Conservation (phyloP, 352 stramenopile species). For the Phytophthora sansomeana region DNA sequence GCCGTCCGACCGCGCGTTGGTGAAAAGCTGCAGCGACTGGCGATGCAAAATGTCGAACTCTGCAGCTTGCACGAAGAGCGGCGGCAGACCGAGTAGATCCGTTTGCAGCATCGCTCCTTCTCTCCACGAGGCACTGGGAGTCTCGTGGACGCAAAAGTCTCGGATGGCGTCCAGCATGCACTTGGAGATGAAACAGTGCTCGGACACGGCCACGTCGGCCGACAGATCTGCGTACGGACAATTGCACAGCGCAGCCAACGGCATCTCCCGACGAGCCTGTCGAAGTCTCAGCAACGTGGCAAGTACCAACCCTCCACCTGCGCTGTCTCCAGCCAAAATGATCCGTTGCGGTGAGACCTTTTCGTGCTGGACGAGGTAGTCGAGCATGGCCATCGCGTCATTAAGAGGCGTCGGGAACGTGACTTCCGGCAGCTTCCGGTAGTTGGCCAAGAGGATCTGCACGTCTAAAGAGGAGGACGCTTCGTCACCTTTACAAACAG, state of each 20-base stretch:
- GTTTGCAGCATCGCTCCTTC: slow-evolving; percentile 49
- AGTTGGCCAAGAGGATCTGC: slow-evolving; percentile 72
- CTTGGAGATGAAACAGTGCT: slow-evolving; percentile 61
- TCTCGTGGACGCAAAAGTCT: slow-evolving; percentile 36
- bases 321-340: slow-evolving; percentile 62
- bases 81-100: slow-evolving; percentile 52
- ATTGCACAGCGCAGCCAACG: slow-evolving; percentile 46
- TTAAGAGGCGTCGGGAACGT: slow-evolving; percentile 53
- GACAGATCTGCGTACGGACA: slow-evolving; percentile 63
- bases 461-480: slow-evolving; percentile 39
- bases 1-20: slow-evolving; percentile 40
- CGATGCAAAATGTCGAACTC: slow-evolving; percentile 61
- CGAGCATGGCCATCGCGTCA: slow-evolving; percentile 56
- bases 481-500: neutral
- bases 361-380: slow-evolving; percentile 46
- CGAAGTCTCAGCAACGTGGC: slow-evolving; percentile 53
- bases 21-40: slow-evolving; percentile 45
- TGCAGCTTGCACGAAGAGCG: slow-evolving; percentile 52
- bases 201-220: slow-evolving; percentile 34
- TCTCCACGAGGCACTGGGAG: slow-evolving; percentile 30
- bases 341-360: slow-evolving; percentile 40
- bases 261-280: slow-evolving; percentile 26
- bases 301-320: slow-evolving; percentile 55
- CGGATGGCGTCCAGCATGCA: slow-evolving; percentile 48
- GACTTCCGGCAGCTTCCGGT: slow-evolving; percentile 64